Evolutionary conservation across 345 rosid species (phyloP).

Genomic region (Lepidium aucheri): DNA sequence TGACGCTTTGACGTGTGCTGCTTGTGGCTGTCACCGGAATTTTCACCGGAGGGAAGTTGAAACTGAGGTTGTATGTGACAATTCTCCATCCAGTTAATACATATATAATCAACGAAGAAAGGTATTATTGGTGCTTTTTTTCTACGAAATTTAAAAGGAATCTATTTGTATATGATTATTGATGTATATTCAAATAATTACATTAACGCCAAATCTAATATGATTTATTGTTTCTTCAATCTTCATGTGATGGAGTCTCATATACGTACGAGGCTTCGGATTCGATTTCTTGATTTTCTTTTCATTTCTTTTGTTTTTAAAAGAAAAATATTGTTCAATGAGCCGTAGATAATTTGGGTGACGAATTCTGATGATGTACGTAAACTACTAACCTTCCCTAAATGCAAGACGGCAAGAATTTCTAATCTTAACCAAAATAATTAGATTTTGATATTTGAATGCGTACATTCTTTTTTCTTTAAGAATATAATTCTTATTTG

Average conservation of each 20-base stretch:
- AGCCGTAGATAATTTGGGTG: not conserved
- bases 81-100: conserved; percentile 40
- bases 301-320: not conserved
- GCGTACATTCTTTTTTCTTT: not conserved
- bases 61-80: conserved; percentile 53
- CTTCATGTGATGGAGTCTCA: not conserved
- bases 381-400: not conserved
- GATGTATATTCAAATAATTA: conserved; percentile 15
- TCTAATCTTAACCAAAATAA: not conserved
- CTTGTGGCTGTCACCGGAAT: conserved; percentile 71
- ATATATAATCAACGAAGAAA: not conserved
- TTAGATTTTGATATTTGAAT: not conserved
- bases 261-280: not conserved
- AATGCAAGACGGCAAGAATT: not conserved
- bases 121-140: not conserved
- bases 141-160: not conserved
- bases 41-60: conserved; percentile 62
- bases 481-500: not conserved
- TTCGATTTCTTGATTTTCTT: not conserved
- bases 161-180: not conserved
- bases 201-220: conserved; percentile 11
- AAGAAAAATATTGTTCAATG: not conserved
- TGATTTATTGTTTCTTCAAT: not conserved
- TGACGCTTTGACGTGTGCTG: conserved; percentile 59
- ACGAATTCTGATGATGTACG: not conserved